Evolutionary conservation across 2,329 filamentous ascomycete species (phyloP), one percentile per base, ranked within the genome.

Genomic region (Metarhizium sp.): DNA sequence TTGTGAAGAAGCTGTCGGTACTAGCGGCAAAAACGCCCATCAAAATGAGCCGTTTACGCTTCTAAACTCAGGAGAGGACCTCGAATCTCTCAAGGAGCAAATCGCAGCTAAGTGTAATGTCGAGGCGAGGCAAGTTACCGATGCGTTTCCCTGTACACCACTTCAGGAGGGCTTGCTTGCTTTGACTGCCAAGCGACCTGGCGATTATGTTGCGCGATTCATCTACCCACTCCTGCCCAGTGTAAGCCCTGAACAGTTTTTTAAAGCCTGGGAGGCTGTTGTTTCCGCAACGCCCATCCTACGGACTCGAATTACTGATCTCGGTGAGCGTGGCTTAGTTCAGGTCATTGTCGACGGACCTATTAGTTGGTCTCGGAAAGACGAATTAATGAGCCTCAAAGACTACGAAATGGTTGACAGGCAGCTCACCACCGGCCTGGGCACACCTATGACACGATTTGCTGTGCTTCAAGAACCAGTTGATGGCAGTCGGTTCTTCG

Each of bases 121-220:
- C 11, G 36, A 49, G 16, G 42, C 34, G 6, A 20, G 14, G 2
- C 32, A 60, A 30, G 65, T 78, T 13, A 73, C 77, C 49, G 77
- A 80, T 55, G 64, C 77, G 0, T 80, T 77, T 52, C 77, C 77
- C 0, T 78, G 76, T 61, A 75, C 76, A 0, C 71, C 77, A 0
- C 63, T 78, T 2, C 78, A 81, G 57, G 76, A 78, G 61, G 75
- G 72, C 2, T 69, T 81, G 3, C 71, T 80, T 62, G 74, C 76
- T 1, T 61, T 79, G 16, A 75, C 77, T 1, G 62, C 20, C 67
- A 71, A 55, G 75, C 74, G 60, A 65, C 72, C 49, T 64, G 67
- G 29, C 29, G 73, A 75, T 0, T 81, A 80, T 51, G 70, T 79
- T 1, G 74, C 74, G 4, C 75, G 74, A 54, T 68, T 73, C 18